phyloP scores from a whole-genome alignment of 2,329 filamentous ascomycete species.

The Ascochyta clinopodiicola region DNA sequence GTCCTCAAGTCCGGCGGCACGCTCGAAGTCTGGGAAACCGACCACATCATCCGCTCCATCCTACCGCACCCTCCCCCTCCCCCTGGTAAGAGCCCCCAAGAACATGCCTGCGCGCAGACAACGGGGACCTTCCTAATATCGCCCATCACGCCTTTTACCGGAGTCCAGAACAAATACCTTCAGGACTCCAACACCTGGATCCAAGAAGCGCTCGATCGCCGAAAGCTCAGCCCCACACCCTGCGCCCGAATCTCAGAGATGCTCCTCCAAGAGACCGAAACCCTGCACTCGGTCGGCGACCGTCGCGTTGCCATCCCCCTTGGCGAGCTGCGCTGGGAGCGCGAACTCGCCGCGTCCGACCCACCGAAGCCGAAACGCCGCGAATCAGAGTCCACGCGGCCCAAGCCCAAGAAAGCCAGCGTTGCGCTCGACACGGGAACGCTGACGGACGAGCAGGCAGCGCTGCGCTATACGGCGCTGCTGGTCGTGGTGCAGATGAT shows the following conservation, averaged over 20 bases:
- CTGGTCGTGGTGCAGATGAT: constrained; percentile 82
- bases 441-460: constrained; percentile 72
- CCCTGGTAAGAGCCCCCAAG: constrained; percentile 63
- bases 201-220: constrained; percentile 73
- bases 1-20: constrained; percentile 78
- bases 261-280: constrained; percentile 80
- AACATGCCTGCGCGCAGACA: constrained; percentile 68
- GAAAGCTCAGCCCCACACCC: constrained; percentile 74
- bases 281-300: constrained; percentile 71
- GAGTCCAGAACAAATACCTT: constrained; percentile 81
- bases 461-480: constrained; percentile 79
- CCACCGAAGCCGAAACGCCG: constrained; percentile 55
- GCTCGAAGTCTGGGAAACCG: constrained; percentile 88
- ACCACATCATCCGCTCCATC: constrained; percentile 82
- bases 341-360: constrained; percentile 62
- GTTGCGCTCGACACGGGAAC: constrained; percentile 52
- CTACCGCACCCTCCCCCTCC: constrained; percentile 75
- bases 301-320: constrained; percentile 86
- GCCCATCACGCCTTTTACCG: constrained; percentile 79
- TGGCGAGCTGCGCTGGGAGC: constrained; percentile 85
- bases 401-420: constrained; percentile 41
- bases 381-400: constrained; percentile 57
- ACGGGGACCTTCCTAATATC: constrained; percentile 85
- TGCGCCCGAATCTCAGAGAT: constrained; percentile 79
- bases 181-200: constrained; percentile 86